Percentiles rank a stretch among this genome's conserved stretches.
Conservation (phyloP, 371 early-diverging fungal genomes). For the Mortierella sp. region DNA sequence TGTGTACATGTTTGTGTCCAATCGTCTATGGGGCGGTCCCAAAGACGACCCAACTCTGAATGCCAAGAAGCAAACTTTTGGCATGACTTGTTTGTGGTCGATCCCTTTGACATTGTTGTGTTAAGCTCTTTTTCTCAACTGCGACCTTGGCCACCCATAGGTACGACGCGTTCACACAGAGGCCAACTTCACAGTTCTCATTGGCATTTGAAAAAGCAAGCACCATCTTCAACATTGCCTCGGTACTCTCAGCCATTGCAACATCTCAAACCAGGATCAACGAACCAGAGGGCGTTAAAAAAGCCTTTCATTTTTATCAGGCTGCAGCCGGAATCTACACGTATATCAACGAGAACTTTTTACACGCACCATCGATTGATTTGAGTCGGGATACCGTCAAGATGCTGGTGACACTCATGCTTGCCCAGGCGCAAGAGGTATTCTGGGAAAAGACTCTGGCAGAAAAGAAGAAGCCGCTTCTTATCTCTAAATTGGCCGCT, state of each 20-base stretch:
- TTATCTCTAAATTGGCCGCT: constrained; percentile 90
- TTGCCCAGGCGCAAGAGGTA: constrained; percentile 96
- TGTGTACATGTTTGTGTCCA: too few species aligned
- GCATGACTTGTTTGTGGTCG: too few species aligned
- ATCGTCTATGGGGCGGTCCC: too few species aligned
- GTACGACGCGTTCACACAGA: constrained; percentile 86
- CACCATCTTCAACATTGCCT: constrained; percentile 93
- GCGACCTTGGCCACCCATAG: constrained; percentile 54
- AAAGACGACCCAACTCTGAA: too few species aligned
- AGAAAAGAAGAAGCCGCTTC: constrained; percentile 85
- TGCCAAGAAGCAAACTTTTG: too few species aligned
- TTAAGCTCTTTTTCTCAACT: not conserved
- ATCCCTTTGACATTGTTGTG: not conserved
- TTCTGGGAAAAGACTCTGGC: constrained; percentile 86
- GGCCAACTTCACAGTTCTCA: constrained; percentile 81
- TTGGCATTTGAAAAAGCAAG: constrained; percentile 97
- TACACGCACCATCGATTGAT: constrained; percentile 95
- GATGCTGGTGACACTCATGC: constrained; percentile 83
- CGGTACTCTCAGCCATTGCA: constrained; percentile 79
- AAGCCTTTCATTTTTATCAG: constrained; percentile 89
- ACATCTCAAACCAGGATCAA: constrained; percentile 73
- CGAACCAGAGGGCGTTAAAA: constrained; percentile 80
- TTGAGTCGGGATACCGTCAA: constrained; percentile 89
- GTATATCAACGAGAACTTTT: constrained; percentile 96
- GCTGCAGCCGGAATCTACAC: constrained; percentile 92